Evolutionary conservation across 306 rosid species (phyloP).

Genomic region (Glycyrrhiza uralensis): DNA sequence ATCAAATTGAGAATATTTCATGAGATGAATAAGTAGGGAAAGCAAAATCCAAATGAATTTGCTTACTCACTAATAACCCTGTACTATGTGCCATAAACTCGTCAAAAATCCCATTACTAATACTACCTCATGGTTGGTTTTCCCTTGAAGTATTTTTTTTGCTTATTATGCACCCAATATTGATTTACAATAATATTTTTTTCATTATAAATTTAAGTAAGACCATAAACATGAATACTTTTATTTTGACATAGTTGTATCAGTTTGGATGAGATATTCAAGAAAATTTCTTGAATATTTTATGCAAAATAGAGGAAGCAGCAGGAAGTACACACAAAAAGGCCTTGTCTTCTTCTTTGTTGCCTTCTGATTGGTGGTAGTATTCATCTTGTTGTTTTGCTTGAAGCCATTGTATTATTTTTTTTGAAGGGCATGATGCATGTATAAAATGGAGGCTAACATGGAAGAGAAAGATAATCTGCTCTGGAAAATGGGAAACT

Average conservation of each 20-base stretch:
- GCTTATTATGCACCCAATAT: neutral
- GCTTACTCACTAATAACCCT: constrained; percentile 12
- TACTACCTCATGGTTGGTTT: constrained; percentile 10
- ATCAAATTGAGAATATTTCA: constrained; percentile 44
- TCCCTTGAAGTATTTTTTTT: neutral
- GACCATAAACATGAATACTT: neutral
- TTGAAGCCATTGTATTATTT: constrained; percentile 22
- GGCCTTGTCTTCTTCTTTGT: constrained; percentile 50
- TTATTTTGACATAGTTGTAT: neutral
- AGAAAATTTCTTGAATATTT: constrained; percentile 1
- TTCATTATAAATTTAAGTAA: neutral
- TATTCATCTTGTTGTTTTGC: constrained; percentile 41
- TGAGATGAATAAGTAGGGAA: constrained; percentile 22
- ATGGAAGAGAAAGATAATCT: constrained; percentile 16
- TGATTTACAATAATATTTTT: neutral
- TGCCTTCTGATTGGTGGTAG: constrained; percentile 48
- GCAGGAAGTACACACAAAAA: constrained; percentile 15
- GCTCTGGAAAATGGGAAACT: constrained; percentile 42
- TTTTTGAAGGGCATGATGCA: constrained; percentile 19
- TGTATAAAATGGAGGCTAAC: constrained; percentile 40
- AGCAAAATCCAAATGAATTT: constrained; percentile 47
- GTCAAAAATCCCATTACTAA: neutral
- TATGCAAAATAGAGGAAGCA: neutral
- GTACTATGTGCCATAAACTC: constrained; percentile 9
- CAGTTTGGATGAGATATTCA: neutral